These are phyloP conservation scores for Periconia macrospinosa DNA, from an alignment of 2,329 filamentous ascomycete genomes.

Conservation along the genomic window DNA sequence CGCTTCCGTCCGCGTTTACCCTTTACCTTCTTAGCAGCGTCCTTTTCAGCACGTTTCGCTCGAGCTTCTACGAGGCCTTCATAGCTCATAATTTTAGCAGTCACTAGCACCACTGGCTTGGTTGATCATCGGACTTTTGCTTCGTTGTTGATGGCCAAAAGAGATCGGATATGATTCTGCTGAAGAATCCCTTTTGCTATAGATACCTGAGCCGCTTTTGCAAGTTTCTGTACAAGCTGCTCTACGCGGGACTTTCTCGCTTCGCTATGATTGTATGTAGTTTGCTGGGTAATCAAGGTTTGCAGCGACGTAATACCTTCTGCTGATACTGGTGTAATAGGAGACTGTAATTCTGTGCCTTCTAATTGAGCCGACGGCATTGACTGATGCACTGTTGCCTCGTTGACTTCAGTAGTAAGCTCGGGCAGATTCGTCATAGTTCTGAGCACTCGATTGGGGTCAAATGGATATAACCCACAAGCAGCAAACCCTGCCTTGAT, in stretches of 20 bases:
- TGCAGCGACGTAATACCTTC: slow-evolving; percentile 13
- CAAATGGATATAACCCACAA: slow-evolving; percentile 28
- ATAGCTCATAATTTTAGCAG: slow-evolving; percentile 26
- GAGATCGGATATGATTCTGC: slow-evolving; percentile 25
- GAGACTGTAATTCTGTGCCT: not conserved
- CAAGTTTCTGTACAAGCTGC: slow-evolving; percentile 10
- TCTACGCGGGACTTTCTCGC: slow-evolving; percentile 15
- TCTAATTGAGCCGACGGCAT: not conserved
- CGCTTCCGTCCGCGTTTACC: slow-evolving; percentile 5
- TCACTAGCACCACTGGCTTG: slow-evolving; percentile 20
- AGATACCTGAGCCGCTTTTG: slow-evolving; percentile 21
- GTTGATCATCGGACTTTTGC: slow-evolving; percentile 23
- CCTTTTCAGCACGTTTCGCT: slow-evolving; percentile 19
- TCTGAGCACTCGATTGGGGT: slow-evolving; percentile 27
- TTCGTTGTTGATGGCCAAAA: slow-evolving; percentile 25
- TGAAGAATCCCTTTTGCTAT: slow-evolving; percentile 20
- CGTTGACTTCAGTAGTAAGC: not conserved
- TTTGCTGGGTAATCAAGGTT: not conserved
- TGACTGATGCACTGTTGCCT: not conserved
- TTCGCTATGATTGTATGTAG: not conserved
- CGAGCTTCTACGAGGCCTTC: slow-evolving; percentile 21
- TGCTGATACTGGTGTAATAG: slow-evolving; percentile 15
- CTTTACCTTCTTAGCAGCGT: slow-evolving; percentile 16
- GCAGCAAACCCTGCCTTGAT: slow-evolving; percentile 26
- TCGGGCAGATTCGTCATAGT: slow-evolving; percentile 22